Conservation (phyloP, 768 basidiomycete species). For the Termitomyces bulborhizus region DNA sequence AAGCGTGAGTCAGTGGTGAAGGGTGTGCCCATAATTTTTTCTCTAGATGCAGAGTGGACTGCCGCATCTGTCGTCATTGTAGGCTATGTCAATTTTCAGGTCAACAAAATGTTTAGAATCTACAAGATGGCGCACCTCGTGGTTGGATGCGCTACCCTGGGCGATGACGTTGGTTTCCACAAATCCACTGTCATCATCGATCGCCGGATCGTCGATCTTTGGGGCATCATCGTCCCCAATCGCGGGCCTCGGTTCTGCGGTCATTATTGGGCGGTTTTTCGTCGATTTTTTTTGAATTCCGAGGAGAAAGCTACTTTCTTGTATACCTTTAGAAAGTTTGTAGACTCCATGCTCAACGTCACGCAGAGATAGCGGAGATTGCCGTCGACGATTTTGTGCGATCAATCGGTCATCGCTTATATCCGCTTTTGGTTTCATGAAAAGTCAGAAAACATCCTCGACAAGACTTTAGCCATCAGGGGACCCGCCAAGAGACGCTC, state of each 20-base stretch:
- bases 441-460: too few species aligned
- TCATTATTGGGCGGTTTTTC: background rate
- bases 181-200: slow-evolving; percentile 1
- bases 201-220: background rate
- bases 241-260: background rate
- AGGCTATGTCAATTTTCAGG: background rate
- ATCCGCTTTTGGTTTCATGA: too few species aligned
- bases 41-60: slow-evolving; percentile 20
- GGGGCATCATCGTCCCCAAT: background rate
- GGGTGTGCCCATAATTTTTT: slow-evolving; percentile 28
- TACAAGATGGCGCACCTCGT: background rate
- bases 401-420: background rate
- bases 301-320: background rate
- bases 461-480: too few species aligned
- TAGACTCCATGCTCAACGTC: background rate
- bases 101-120: background rate
- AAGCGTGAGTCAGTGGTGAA: slow-evolving; percentile 24
- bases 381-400: background rate
- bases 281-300: background rate
- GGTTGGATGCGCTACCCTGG: background rate
- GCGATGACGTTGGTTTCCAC: slow-evolving; percentile 11
- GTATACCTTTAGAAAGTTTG: background rate
- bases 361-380: background rate
- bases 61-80: background rate
- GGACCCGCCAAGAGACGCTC: too few species aligned